A percentile compares a stretch with the other conserved stretches of the same genome.
Conservation (phyloP, 2,329 filamentous ascomycete species). For the Fusarium nelsonii region DNA sequence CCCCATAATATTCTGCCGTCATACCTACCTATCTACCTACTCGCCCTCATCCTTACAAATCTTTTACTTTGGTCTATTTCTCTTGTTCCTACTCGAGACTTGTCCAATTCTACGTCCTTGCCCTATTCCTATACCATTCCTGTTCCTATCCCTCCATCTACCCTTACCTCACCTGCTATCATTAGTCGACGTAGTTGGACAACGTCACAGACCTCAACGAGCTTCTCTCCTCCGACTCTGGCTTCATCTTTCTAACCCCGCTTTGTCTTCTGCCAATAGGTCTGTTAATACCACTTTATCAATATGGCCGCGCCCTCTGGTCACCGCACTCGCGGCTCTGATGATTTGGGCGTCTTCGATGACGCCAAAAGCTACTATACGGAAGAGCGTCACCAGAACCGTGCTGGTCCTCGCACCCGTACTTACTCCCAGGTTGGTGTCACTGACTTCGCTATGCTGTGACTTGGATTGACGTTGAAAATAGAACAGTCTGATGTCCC, state of each 20-base stretch:
- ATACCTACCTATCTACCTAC: slow-evolving; percentile 16
- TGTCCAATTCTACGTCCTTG: slow-evolving; percentile 27
- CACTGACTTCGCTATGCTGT: neutral
- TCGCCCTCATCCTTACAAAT: slow-evolving; percentile 36
- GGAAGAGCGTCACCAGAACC: slow-evolving; percentile 65
- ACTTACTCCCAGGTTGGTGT: slow-evolving; percentile 67
- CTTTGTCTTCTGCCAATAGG: slow-evolving; percentile 21
- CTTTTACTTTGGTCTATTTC: slow-evolving; percentile 30
- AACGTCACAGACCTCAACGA: slow-evolving; percentile 15
- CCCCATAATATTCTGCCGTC: slow-evolving; percentile 40
- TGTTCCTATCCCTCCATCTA: neutral
- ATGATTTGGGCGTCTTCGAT: slow-evolving; percentile 66
- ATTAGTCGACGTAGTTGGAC: slow-evolving; percentile 26
- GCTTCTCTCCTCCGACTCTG: neutral
- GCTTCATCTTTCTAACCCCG: slow-evolving; percentile 12
- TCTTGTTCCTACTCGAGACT: slow-evolving; percentile 36
- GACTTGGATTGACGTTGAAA: slow-evolving; percentile 46
- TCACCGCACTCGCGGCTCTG: slow-evolving; percentile 54
- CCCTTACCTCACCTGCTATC: slow-evolving; percentile 11
- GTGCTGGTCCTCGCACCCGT: slow-evolving; percentile 64
- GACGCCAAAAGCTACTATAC: slow-evolving; percentile 71
- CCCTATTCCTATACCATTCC: slow-evolving; percentile 17
- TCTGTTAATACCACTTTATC: slow-evolving; percentile 13
- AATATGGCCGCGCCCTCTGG: slow-evolving; percentile 48
- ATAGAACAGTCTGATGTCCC: slow-evolving; percentile 66